Conservation (phyloP, 768 basidiomycete genomes). For the Gyrodon lividus region DNA sequence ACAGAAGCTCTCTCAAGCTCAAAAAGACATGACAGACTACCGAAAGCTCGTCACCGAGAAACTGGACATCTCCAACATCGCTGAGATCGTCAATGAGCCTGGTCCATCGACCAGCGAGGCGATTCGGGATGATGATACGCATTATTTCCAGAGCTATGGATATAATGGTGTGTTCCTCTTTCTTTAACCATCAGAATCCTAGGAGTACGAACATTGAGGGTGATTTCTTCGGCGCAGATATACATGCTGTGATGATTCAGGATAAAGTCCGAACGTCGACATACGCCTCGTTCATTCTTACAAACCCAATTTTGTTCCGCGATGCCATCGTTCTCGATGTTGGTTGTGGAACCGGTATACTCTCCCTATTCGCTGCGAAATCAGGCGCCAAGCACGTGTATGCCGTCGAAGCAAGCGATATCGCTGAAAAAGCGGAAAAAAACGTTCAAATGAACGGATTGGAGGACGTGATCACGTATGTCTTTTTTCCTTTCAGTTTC, state of each 20-base stretch:
- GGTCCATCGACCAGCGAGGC: conserved; percentile 21
- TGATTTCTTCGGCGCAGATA: conserved; percentile 49
- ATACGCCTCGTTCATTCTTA: conserved; percentile 88
- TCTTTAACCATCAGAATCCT: too few species aligned
- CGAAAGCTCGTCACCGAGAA: conserved; percentile 53
- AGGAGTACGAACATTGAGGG: background rate
- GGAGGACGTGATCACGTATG: conserved; percentile 66
- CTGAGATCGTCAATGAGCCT: conserved; percentile 43
- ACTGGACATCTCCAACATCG: conserved; percentile 45
- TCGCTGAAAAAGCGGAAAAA: conserved; percentile 72
- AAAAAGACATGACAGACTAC: conserved; percentile 63
- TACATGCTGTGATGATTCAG: conserved; percentile 95
- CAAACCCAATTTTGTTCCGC: conserved; percentile 76
- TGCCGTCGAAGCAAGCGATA: conserved; percentile 87
- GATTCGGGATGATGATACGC: conserved; percentile 80
- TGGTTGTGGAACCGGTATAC: conserved; percentile 93
- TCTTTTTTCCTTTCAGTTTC: conserved; percentile 15
- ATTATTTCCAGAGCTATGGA: conserved; percentile 91
- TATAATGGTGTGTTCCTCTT: conserved; percentile 64
- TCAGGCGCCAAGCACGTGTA: conserved; percentile 90
- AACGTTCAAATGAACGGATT: conserved; percentile 78
- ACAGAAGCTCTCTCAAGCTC: conserved; percentile 56
- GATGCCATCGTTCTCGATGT: conserved; percentile 91
- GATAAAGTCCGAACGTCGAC: conserved; percentile 92
- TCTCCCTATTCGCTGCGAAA: conserved; percentile 86